These are phyloP conservation scores for Talaromyces stipitatus DNA, from an alignment of 495 filamentous ascomycete genomes.

Conservation along the genomic window DNA sequence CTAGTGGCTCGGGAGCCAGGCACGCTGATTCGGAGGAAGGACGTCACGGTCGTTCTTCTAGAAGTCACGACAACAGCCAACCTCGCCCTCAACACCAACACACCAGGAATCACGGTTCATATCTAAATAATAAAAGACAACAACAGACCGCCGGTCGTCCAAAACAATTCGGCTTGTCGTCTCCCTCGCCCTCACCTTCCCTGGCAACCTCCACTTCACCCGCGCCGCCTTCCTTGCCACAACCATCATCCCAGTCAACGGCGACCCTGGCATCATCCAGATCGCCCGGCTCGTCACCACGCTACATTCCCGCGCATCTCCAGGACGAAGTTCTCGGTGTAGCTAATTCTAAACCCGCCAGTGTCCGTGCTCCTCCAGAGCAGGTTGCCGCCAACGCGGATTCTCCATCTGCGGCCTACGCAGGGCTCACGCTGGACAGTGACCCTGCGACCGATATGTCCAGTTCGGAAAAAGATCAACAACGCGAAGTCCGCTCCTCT, in stretches of 20 bases:
- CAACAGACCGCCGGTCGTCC: not conserved
- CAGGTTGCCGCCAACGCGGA: too few species aligned
- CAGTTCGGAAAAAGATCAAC: constrained; percentile 24
- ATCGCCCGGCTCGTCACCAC: constrained; percentile 32
- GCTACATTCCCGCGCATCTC: constrained; percentile 53
- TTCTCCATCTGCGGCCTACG: constrained; percentile 66
- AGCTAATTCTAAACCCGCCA: constrained; percentile 13
- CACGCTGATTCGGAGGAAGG: constrained; percentile 24
- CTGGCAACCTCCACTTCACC: constrained; percentile 14
- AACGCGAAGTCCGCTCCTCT: constrained; percentile 27
- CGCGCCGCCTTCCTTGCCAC: constrained; percentile 15
- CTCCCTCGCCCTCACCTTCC: constrained; percentile 19
- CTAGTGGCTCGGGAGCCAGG: constrained; percentile 24
- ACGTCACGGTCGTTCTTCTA: constrained; percentile 21
- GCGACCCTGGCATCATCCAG: constrained; percentile 45
- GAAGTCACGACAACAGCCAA: not conserved
- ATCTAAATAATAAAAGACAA: not conserved
- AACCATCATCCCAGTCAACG: constrained; percentile 28
- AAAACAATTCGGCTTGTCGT: constrained; percentile 10
- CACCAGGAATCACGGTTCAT: not conserved
- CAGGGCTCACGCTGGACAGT: constrained; percentile 59
- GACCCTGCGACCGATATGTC: constrained; percentile 50
- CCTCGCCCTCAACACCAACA: not conserved
- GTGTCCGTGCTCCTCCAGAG: constrained; percentile 38
- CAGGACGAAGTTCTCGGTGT: constrained; percentile 50